phyloP scores from a whole-genome alignment of 352 stramenopile species.

The Globisporangium perplexum region DNA sequence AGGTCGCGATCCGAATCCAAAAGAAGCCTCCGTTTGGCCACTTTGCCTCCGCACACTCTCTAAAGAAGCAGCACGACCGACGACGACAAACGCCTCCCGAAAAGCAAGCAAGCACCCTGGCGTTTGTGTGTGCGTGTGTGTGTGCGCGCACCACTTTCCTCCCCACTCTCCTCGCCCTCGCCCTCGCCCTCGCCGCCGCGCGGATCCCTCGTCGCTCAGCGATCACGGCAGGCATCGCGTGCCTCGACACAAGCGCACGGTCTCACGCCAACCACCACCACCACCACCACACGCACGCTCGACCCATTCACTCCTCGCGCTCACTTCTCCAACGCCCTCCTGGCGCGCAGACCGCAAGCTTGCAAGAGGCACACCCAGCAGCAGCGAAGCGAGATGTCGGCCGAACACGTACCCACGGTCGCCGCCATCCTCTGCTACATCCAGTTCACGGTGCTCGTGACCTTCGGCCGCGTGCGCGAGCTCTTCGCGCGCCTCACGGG shows the following conservation, averaged over 20 bases:
- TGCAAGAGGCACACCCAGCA: neutral
- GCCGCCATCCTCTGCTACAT: constrained; percentile 36
- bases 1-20: no score
- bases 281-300: neutral
- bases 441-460: constrained; percentile 29
- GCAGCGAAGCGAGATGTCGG: constrained; percentile 9
- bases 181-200: no score
- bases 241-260: neutral
- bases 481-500: constrained; percentile 21
- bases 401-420: constrained; percentile 17
- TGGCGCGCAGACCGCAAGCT: neutral
- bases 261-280: neutral
- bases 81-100: neutral
- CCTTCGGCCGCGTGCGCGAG: constrained; percentile 33
- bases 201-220: neutral
- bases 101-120: no score
- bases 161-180: no score
- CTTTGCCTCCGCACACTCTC: no score
- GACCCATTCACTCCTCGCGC: neutral
- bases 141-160: no score
- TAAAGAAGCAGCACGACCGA: no score
- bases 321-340: neutral
- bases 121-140: no score
- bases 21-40: no score
- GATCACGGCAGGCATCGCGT: neutral